Evolutionary conservation across 805 yeast genomes (phyloP).

Genomic region (Barnettozyma populi): DNA sequence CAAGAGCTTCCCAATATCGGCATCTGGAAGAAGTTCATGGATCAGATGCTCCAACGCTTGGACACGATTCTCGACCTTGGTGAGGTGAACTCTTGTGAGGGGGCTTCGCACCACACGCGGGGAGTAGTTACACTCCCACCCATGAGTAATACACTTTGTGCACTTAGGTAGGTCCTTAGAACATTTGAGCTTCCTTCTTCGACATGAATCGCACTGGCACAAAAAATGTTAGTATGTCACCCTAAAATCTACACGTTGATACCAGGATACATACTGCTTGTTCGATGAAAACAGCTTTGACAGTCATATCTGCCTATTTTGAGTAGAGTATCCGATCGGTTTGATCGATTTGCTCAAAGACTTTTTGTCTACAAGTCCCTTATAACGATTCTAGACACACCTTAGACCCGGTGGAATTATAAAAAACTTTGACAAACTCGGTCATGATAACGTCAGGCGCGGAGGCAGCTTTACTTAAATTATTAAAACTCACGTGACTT

Average conservation of each 20-base stretch:
- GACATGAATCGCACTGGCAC: slow-evolving; percentile 68
- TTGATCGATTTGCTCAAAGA: neutral
- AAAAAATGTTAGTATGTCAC: slow-evolving; percentile 3
- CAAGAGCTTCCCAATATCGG: slow-evolving; percentile 38
- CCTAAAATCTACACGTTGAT: neutral
- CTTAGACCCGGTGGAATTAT: neutral
- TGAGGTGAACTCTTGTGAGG: slow-evolving; percentile 72
- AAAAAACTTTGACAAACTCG: neutral
- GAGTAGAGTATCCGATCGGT: neutral
- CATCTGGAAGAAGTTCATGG: slow-evolving; percentile 39
- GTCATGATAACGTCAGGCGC: neutral
- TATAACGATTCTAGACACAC: neutral
- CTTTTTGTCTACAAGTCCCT: neutral
- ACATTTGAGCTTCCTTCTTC: slow-evolving; percentile 74
- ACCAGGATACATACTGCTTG: neutral
- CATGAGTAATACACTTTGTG: slow-evolving; percentile 63
- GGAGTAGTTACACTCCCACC: slow-evolving; percentile 72
- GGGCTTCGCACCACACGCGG: slow-evolving; percentile 79
- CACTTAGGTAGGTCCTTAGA: slow-evolving; percentile 76
- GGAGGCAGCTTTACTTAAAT: neutral
- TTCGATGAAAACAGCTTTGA: slow-evolving; percentile 2
- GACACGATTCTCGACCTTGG: slow-evolving; percentile 62
- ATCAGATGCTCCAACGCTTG: slow-evolving; percentile 41
- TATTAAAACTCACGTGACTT: neutral
- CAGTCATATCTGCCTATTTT: neutral